These are phyloP conservation scores for Kwoniella botswanensis DNA, from an alignment of 768 basidiomycete species.

Conservation along the genomic window DNA sequence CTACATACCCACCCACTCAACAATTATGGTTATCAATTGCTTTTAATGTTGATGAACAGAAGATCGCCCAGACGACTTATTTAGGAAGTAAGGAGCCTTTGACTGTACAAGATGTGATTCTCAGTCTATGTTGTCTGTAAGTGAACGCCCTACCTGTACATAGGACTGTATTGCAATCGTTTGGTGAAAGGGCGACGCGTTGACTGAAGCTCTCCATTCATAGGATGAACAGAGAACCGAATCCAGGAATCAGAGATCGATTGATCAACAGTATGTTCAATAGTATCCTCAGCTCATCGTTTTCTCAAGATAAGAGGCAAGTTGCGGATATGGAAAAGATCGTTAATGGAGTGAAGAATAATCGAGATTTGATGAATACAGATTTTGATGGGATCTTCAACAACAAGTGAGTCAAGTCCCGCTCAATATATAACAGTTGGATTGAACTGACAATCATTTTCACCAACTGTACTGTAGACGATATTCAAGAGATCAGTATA, in stretches of 20 bases:
- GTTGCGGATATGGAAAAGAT: no score
- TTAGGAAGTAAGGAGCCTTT: neutral
- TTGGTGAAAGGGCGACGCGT: neutral
- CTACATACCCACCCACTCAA: neutral
- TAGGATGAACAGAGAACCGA: no score
- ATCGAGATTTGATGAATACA: neutral
- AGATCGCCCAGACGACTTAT: neutral
- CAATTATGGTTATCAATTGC: neutral
- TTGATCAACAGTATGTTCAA: no score
- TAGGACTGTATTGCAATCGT: neutral
- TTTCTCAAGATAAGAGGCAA: no score
- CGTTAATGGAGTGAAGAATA: neutral
- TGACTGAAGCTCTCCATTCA: no score
- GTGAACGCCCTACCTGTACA: neutral
- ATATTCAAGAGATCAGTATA: neutral
- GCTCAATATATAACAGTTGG: no score
- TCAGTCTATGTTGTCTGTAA: neutral
- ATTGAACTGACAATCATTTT: no score
- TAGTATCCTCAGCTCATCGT: no score
- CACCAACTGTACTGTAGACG: neutral
- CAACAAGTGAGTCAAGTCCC: neutral
- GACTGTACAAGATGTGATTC: neutral
- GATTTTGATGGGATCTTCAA: neutral
- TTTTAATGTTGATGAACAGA: neutral
- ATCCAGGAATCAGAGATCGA: no score